phyloP scores from a whole-genome alignment of 1,284 basidiomycete genomes.

The Ceratobasidium theobromae region DNA sequence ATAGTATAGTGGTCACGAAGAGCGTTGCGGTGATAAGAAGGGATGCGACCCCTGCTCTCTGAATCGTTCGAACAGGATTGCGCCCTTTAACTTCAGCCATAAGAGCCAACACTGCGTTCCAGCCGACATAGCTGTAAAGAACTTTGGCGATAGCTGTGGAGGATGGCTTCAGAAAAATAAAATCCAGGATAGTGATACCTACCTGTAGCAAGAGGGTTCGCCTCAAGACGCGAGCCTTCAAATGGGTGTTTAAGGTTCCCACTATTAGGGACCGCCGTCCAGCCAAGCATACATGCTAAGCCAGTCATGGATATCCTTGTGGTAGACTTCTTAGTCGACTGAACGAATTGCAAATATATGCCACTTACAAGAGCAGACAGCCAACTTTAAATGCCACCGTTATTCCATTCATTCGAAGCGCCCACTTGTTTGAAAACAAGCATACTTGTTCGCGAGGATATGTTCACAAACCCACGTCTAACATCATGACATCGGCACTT shows the following conservation, averaged over 20 bases:
- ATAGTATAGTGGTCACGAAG: conserved; percentile 1
- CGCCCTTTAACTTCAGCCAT: conserved; percentile 53
- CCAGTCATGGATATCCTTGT: conserved; percentile 41
- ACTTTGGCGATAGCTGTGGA: conserved; percentile 63
- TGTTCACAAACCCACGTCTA: neutral
- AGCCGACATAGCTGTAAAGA: conserved; percentile 57
- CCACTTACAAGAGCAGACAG: conserved; percentile 40
- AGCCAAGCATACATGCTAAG: conserved; percentile 55
- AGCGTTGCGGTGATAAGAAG: conserved; percentile 33
- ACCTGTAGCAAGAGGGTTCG: conserved; percentile 45
- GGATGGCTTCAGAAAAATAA: conserved; percentile 42
- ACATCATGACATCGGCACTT: neutral
- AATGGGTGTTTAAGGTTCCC: conserved; percentile 55
- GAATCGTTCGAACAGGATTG: conserved; percentile 54
- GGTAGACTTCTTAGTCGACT: neutral
- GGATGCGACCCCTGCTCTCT: conserved; percentile 54
- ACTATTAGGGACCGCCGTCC: conserved; percentile 48
- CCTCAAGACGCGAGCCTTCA: conserved; percentile 51
- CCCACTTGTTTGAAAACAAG: conserved; percentile 43
- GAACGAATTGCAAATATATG: neutral
- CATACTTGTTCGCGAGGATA: neutral
- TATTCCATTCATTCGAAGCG: conserved; percentile 40
- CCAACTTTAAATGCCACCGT: conserved; percentile 41
- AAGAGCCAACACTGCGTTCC: conserved; percentile 56
- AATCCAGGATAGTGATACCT: neutral